Base-by-base conservation (phyloP, 1,284 basidiomycete genomes). In the Xerocomus minutiporus region DNA sequence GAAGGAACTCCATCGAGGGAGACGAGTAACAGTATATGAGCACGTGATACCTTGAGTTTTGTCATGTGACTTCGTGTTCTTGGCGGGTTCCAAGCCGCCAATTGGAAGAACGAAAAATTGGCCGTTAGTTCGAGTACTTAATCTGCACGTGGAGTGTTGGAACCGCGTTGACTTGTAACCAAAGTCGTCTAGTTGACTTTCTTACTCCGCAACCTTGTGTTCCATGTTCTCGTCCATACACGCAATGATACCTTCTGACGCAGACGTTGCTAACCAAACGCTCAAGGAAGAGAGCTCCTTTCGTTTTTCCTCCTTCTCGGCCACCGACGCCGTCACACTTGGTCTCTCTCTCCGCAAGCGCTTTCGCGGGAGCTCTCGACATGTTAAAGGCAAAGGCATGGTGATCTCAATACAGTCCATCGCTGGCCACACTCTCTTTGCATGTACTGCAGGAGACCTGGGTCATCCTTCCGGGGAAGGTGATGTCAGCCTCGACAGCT, bases 291-390 rank as follows among this genome's bases (percentile, higher is more conserved):
- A 91, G 71, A 73, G 77, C 34, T 74, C 57, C 54, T 83, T 82
- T 63, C 81, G 86, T 47, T 91, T 91, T 61, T 73, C 80, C 1
- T 79, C 84, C 11, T 91, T 91, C 70, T 79, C 80, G 35, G 81
- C 87, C 8, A 77, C 81, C 44, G 88, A 91, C 61, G 89, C 88
- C 17, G 81, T 91, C 47, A 89, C 87, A 17, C 75, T 91, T 29
- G 88, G 88, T 7, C 78, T 91, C 52, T 89, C 87, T 11, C 71
- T 91, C 46, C 80, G 88, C 57, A 91, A 91, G 68, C 79, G 88
- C 25, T 91, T 91, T 61, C 80, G 88, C 49, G 79, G 79, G n/a
- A 82, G 83, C 17, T 77, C 80, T 36, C 77, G 88, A 26, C 84
- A 88, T 64, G 72, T 75, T 15, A 86, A 84, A 63, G 88, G 88